These are phyloP conservation scores for Pythium phragmitis DNA, from an alignment of 352 stramenopile genomes.

Conservation along the genomic window DNA sequence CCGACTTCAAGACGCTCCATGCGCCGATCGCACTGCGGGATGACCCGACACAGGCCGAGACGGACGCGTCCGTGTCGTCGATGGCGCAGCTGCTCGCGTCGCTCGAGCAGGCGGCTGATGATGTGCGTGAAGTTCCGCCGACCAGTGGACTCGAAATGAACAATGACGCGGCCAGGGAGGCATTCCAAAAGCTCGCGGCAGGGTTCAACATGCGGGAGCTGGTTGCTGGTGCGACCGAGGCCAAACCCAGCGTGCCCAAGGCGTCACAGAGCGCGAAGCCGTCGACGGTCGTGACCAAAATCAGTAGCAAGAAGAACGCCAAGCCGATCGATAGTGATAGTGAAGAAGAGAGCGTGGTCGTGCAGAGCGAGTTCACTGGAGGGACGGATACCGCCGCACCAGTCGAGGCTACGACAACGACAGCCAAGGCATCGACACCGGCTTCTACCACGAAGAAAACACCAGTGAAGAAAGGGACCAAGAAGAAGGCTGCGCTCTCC, in stretches of 20 bases:
- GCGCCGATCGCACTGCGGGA: slow-evolving; percentile 72
- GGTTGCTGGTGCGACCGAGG: slow-evolving; percentile 34
- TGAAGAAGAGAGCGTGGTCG: slow-evolving; percentile 66
- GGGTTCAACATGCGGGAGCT: slow-evolving; percentile 46
- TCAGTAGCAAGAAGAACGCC: slow-evolving; percentile 8
- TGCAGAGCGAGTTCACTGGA: slow-evolving; percentile 71
- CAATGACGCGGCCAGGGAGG: slow-evolving; percentile 35
- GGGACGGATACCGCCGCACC: slow-evolving; percentile 5
- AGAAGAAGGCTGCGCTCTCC: slow-evolving; percentile 37
- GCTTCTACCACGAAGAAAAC: slow-evolving; percentile 31
- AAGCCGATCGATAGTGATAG: slow-evolving; percentile 52
- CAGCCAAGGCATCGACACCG: slow-evolving; percentile 10
- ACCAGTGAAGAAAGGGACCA: slow-evolving; percentile 41
- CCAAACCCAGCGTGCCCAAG: slow-evolving; percentile 14
- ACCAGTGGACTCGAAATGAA: slow-evolving; percentile 39
- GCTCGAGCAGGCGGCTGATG: slow-evolving; percentile 59
- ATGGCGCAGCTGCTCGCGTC: slow-evolving; percentile 75
- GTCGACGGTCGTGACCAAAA: slow-evolving; percentile 1
- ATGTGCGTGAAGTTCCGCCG: slow-evolving; percentile 15
- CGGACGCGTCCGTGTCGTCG: slow-evolving; percentile 52
- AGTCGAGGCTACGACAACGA: neutral
- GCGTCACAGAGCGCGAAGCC: slow-evolving; percentile 2
- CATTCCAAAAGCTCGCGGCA: slow-evolving; percentile 64
- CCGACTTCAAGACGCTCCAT: slow-evolving; percentile 77
- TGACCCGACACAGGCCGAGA: slow-evolving; percentile 53